Percentiles rank a stretch among this genome's conserved stretches.
phyloP scores from a whole-genome alignment of 306 rosid species.

The Benincasa hispida region DNA sequence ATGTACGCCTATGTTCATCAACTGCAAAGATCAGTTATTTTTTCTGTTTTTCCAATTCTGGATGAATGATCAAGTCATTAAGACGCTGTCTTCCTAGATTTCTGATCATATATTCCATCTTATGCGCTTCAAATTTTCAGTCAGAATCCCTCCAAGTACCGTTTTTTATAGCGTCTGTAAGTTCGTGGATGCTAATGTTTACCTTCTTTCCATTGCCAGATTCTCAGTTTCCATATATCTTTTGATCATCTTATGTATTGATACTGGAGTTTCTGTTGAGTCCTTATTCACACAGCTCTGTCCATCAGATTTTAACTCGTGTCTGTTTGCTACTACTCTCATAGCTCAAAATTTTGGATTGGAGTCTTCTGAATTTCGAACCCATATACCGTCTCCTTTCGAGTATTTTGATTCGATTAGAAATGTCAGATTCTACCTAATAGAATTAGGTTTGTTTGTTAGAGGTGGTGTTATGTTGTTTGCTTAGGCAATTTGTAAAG shows the following conservation, averaged over 20 bases:
- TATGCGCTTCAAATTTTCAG: background rate
- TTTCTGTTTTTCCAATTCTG: background rate
- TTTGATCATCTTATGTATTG: background rate
- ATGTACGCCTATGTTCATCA: background rate
- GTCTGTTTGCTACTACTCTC: background rate
- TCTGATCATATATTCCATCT: background rate
- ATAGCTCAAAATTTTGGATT: background rate
- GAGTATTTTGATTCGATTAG: background rate
- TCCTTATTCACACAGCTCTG: background rate
- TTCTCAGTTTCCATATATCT: background rate
- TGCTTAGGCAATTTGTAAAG: background rate
- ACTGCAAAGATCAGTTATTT: background rate
- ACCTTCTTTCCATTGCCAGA: background rate
- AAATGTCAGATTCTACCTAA: background rate
- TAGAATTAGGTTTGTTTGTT: background rate
- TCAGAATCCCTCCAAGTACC: background rate
- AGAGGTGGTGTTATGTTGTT: background rate
- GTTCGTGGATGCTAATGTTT: background rate
- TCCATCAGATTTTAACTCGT: background rate
- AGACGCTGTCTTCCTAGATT: background rate
- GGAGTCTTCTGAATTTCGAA: background rate
- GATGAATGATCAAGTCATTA: background rate
- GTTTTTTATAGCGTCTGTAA: background rate
- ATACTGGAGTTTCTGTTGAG: background rate
- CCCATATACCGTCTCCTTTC: background rate